A percentile compares a stretch with the other conserved stretches of the same genome.
These are phyloP conservation scores for Cadophora sp. DNA, from an alignment of 2,329 filamentous ascomycete genomes.

Conservation along the genomic window DNA sequence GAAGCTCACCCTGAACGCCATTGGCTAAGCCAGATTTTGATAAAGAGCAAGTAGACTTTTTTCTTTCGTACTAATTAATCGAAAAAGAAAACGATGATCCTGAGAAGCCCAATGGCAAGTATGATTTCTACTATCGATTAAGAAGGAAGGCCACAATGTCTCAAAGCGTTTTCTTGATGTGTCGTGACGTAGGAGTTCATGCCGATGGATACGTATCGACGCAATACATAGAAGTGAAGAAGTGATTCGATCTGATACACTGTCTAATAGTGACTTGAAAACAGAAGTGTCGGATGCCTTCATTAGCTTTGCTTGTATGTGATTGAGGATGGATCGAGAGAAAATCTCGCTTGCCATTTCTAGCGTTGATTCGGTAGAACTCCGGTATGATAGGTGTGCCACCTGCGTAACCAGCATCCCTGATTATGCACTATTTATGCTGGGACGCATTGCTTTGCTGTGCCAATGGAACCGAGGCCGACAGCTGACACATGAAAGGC, in stretches of 20 bases:
- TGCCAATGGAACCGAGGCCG: neutral
- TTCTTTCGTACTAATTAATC: neutral
- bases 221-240: neutral
- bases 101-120: neutral
- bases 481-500: slow-evolving; percentile 6
- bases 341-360: slow-evolving; percentile 11
- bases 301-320: slow-evolving; percentile 4
- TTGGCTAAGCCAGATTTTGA: slow-evolving; percentile 11
- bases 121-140: neutral
- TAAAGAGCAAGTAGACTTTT: too few relatives aligned
- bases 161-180: neutral
- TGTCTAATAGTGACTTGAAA: neutral
- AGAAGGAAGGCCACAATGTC: neutral
- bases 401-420: neutral
- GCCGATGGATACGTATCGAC: neutral
- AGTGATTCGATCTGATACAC: neutral
- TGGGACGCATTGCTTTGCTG: too few relatives aligned
- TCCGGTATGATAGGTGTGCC: neutral
- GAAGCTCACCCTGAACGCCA: slow-evolving; percentile 36
- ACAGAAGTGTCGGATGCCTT: neutral
- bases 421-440: slow-evolving; percentile 10
- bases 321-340: neutral
- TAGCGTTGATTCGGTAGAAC: neutral
- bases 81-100: neutral
- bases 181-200: neutral